Evolutionary conservation across 495 filamentous ascomycete genomes (phyloP), one percentile per base, ranked within the genome.

Genomic region (Neurospora tetrasperma): DNA sequence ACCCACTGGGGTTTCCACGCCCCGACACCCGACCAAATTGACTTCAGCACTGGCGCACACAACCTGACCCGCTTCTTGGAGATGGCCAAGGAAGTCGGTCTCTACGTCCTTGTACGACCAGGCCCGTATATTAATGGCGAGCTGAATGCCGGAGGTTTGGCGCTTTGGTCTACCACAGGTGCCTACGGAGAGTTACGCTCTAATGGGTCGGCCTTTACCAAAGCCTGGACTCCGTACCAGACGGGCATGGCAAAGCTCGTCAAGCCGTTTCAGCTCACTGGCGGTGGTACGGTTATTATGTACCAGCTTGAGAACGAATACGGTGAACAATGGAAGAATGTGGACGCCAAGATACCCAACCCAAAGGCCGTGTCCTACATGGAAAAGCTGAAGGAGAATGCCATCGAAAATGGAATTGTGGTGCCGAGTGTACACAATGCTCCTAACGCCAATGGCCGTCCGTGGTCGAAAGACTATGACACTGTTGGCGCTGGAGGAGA

Each of bases 251-350:
- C 86, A 0, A 74, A 85, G 72, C 83, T 87, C 1, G 83, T 87
- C 5, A 83, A 80, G 71, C 76, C 81, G 27, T 83, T 89, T 54
- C 85, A 87, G 69, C 81, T 90, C 2, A 87, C 86, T 0, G 82
- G 88, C 68, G 88, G 87, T 2, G 83, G 87, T 2, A 87, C 86
- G 48, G 80, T 86, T 2, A 78, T 90, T 11, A 75, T 84, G 48
- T 88, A 86, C 75, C 89, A 90, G 73, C 85, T 89, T 31, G 89
- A 90, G 74, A 90, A 90, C 73, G 89, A 90, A 74, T 88, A 88
- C 69, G 86, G 85, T 4, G 76, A 86, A 14, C 87, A 90, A 73
- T 89, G 88, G 85, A 74, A 80, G 18, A 79, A 81, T 35, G 77
- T 79, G 71, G 78, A 83, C 27, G 73, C 78, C 54, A 84, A 81